Base-by-base conservation (phyloP, 331 rosid genomes). In the Malus hybrid region DNA sequence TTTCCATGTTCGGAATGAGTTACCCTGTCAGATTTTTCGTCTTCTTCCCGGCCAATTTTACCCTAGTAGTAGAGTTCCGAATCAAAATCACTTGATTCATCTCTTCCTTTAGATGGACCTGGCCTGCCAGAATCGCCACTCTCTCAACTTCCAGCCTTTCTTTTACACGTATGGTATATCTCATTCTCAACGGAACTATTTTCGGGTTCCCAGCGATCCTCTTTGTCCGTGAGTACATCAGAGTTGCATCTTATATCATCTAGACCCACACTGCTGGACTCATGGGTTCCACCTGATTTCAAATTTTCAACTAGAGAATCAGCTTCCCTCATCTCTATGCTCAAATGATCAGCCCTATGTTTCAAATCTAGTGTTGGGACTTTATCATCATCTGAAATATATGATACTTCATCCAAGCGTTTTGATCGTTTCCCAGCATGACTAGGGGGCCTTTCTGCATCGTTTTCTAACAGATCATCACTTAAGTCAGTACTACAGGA, bases 161-260 rank as follows among this genome's bases (percentile, higher is more conserved):
- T 18, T 27, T 68, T 6, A 48, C 33, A 70, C 4, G 22, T 61
- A 65, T n/a, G 65, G 28, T 12, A 32, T 29, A 29, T 63, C 31
- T 74, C 59, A 54, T 36, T 36, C 44, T 36, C 44, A 36, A 27
- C 33, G 2, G 34, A 67, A 59, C 67, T 57, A 55, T 31, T 10
- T 56, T 80, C 79, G 22, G 84, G 73, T 36, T 81, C 81, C 78
- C 72, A 72, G 33, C 71, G 77, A 59, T 76, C 84, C 32, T 15
- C 16, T 36, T 74, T 29, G 8, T 39, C 68, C 18, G 14, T 52
- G 27, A 28, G 69, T 27, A 62, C 18, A 20, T 54, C 72, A 52
- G 66, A 32, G 55, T 13, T 18, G 56, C 18, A n/a, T 54, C 50
- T 62, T 34, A 28, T 50, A 69, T 74, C 74, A 55, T 56, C 34